Evolutionary conservation across 108 stramenopile genomes (phyloP).

Genomic region (Poteriospumella lacustris): DNA sequence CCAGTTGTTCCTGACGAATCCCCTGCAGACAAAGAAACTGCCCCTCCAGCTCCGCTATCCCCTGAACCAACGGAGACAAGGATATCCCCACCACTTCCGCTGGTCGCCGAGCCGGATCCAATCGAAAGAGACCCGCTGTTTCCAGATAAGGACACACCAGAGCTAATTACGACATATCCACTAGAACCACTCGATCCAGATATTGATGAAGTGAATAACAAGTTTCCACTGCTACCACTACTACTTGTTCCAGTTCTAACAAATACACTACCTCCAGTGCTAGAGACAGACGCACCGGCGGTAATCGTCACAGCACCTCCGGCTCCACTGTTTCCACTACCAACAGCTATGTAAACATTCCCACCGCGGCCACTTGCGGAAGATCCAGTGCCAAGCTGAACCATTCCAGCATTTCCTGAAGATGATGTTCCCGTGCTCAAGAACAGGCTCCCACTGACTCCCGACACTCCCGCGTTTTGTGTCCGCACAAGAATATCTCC

Average conservation of each 20-base stretch:
- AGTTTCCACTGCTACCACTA: background rate
- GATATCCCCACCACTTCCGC: background rate
- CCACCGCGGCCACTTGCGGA: too few relatives aligned
- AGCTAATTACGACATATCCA: background rate
- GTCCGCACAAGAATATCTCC: too few relatives aligned
- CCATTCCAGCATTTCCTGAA: too few relatives aligned
- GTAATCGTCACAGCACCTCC: constrained; percentile 4
- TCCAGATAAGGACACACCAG: background rate
- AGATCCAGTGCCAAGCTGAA: too few relatives aligned
- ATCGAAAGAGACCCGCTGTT: constrained; percentile 3
- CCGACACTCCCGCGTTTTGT: too few relatives aligned
- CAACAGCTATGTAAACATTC: too few relatives aligned
- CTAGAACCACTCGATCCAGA: constrained; percentile 11
- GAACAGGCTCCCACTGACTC: too few relatives aligned
- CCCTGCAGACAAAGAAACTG: background rate
- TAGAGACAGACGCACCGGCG: too few relatives aligned
- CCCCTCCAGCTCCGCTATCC: constrained; percentile 5
- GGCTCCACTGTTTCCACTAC: background rate
- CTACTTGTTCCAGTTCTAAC: background rate
- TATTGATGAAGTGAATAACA: background rate
- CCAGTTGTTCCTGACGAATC: background rate
- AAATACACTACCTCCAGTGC: constrained; percentile 5
- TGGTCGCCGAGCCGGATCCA: background rate
- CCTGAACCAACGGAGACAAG: constrained; percentile 1
- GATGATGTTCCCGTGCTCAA: too few relatives aligned